phyloP scores from a whole-genome alignment of 2,329 filamentous ascomycete species.

The Sarocladium brachiariae region DNA sequence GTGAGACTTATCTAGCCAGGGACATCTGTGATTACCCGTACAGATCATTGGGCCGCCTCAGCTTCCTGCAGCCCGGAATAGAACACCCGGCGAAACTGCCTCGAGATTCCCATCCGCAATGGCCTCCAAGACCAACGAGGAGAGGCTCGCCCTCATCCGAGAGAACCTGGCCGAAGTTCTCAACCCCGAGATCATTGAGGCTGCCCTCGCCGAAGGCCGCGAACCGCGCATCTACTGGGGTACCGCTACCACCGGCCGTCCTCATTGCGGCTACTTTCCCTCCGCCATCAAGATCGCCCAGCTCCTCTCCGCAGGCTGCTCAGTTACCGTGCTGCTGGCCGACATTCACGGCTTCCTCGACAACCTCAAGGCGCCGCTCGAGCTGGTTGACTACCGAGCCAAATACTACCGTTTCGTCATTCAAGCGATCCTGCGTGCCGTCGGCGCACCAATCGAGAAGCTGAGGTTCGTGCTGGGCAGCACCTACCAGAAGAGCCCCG shows the following conservation, averaged over 20 bases:
- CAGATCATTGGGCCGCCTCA: no score
- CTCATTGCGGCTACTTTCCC: constrained; percentile 86
- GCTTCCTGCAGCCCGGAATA: no score
- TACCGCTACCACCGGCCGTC: constrained; percentile 78
- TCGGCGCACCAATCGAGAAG: constrained; percentile 71
- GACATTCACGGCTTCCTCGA: constrained; percentile 73
- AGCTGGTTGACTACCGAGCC: constrained; percentile 74
- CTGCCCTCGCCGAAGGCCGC: constrained; percentile 62
- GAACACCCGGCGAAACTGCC: not conserved
- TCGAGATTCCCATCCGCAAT: constrained; percentile 12
- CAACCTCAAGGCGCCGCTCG: constrained; percentile 79
- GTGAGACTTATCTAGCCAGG: no score
- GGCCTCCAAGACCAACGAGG: constrained; percentile 36
- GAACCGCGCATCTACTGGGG: constrained; percentile 82
- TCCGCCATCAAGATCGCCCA: constrained; percentile 86
- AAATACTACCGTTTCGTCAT: constrained; percentile 79
- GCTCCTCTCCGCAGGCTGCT: constrained; percentile 76
- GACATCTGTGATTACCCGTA: no score
- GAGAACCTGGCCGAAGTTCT: constrained; percentile 77
- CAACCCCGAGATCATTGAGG: constrained; percentile 76
- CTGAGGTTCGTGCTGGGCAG: constrained; percentile 80
- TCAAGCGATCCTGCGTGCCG: constrained; percentile 65
- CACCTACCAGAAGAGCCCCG: constrained; percentile 65
- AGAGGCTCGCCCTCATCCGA: constrained; percentile 69
- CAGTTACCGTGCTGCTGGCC: constrained; percentile 71